Conservation (phyloP, 1,284 basidiomycete species). For the Tylopilus orsonianus region DNA sequence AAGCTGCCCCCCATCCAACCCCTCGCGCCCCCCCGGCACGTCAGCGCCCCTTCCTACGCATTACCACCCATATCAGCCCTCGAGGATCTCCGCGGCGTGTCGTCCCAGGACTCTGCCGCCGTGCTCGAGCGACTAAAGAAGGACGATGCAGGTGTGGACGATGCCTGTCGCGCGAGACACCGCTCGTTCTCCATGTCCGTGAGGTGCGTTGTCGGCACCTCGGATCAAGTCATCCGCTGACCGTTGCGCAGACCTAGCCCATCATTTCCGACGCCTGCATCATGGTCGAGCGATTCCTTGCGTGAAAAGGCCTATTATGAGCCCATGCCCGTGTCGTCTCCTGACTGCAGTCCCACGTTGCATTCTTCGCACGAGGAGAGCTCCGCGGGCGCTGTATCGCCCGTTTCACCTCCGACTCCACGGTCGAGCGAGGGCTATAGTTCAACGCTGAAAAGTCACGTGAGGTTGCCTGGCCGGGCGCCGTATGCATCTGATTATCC, state of each 20-base stretch:
- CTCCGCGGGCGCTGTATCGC: conserved; percentile 47
- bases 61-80: conserved; percentile 68
- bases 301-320: conserved; percentile 20
- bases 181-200: conserved; percentile 31
- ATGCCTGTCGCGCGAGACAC: conserved; percentile 35
- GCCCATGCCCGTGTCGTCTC: conserved; percentile 11
- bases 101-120: conserved; percentile 56
- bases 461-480: conserved; percentile 10
- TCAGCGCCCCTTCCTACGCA: conserved; percentile 42
- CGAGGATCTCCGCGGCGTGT: conserved; percentile 53
- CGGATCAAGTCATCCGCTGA: conserved; percentile 7
- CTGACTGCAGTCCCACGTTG: conserved; percentile 25
- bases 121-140: conserved; percentile 57
- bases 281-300: conserved; percentile 27
- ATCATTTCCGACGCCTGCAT: conserved; percentile 25
- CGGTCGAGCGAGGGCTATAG: conserved; percentile 34
- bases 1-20: conserved; percentile 54
- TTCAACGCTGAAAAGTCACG: conserved; percentile 18
- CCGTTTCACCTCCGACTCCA: conserved; percentile 48
- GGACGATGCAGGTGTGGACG: conserved; percentile 40
- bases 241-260: conserved; percentile 13
- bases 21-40: conserved; percentile 30
- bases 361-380: conserved; percentile 33
- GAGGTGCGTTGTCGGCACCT: conserved; percentile 19
- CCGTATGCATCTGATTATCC: conserved; percentile 14